A percentile compares a stretch with the other conserved stretches of the same genome.
Conservation (phyloP, 805 yeast species). For the Spathaspora passalidarum region DNA sequence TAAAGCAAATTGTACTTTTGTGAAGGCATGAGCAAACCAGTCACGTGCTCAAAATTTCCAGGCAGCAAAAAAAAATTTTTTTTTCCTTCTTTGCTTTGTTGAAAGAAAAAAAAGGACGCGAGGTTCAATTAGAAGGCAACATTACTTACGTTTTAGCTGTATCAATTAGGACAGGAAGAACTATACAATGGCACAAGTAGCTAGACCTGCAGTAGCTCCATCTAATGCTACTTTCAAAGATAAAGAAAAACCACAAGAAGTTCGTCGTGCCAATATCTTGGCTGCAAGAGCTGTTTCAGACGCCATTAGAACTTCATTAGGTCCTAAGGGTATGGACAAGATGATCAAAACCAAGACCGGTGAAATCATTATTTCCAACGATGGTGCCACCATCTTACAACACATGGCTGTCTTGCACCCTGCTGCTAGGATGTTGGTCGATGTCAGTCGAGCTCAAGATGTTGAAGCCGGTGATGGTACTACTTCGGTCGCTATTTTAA, state of each 20-base stretch:
- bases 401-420: conserved; percentile 99
- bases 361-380: conserved; percentile 91
- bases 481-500: conserved; percentile 91
- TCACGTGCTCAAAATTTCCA: neutral
- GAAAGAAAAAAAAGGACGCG: neutral
- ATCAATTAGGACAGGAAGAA: too few relatives aligned
- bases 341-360: conserved; percentile 95
- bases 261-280: conserved; percentile 79
- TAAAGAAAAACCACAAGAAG: conserved; percentile 94
- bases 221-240: conserved; percentile 89
- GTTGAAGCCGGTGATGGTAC: conserved; percentile 99
- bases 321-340: conserved; percentile 99
- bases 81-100: neutral
- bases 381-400: conserved; percentile 93
- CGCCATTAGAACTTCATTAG: conserved; percentile 91
- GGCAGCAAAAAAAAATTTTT: conserved; percentile 1
- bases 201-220: conserved; percentile 26
- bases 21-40: neutral
- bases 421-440: conserved; percentile 96
- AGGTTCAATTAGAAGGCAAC: neutral
- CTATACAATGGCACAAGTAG: conserved; percentile 7
- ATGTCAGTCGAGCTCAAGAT: conserved; percentile 96
- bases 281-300: conserved; percentile 96
- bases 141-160: too few relatives aligned
- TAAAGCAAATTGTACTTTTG: too few relatives aligned